Evolutionary conservation across 176 grass and related monocot species (phyloP).

Genomic region (Eremochloa ophiuroides): DNA sequence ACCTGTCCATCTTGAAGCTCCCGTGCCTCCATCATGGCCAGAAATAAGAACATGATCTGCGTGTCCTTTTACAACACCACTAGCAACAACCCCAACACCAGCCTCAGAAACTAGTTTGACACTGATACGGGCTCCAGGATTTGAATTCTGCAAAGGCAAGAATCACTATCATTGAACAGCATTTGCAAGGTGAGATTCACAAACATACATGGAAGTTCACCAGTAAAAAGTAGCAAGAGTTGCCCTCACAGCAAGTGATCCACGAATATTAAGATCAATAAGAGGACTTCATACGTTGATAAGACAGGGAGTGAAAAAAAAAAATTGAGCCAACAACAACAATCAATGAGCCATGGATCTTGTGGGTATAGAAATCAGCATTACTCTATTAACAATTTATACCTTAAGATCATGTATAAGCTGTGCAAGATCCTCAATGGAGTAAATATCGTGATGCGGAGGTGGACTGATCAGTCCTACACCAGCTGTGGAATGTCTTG

Average conservation of each 20-base stretch:
- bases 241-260: not conserved
- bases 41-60: conserved; percentile 97
- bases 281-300: not conserved
- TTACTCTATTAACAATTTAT: conserved; percentile 19
- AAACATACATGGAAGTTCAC: not conserved
- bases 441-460: conserved; percentile 98
- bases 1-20: conserved; percentile 97
- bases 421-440: conserved; percentile 96
- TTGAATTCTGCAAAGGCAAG: conserved; percentile 70
- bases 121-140: conserved; percentile 84
- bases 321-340: not conserved
- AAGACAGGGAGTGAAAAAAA: not conserved
- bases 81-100: conserved; percentile 94
- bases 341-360: not conserved
- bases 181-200: conserved; percentile 12
- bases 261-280: not conserved
- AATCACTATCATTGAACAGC: conserved; percentile 15
- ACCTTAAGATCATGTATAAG: conserved; percentile 99
- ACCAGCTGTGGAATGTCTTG: conserved; percentile 93
- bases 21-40: conserved; percentile 95
- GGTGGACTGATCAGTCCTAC: conserved; percentile 98
- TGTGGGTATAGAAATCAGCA: conserved; percentile 10
- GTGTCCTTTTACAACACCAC: conserved; percentile 96
- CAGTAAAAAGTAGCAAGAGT: not conserved
- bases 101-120: conserved; percentile 94